phyloP scores from a whole-genome alignment of 2,329 filamentous ascomycete species.

The Colletotrichum sp. region DNA sequence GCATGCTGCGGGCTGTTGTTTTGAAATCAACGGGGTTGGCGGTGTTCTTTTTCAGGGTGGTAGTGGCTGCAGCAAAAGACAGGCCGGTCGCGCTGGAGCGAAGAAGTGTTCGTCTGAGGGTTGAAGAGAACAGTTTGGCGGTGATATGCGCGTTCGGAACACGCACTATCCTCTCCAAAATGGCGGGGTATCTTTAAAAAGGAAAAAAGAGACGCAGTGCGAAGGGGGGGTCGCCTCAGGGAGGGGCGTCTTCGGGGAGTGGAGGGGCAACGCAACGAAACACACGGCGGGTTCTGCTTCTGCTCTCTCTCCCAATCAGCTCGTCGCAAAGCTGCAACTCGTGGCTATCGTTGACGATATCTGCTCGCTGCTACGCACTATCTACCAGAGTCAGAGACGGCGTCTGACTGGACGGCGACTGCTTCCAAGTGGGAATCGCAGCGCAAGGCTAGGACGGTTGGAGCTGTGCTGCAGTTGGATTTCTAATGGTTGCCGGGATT shows the following conservation, averaged over 20 bases:
- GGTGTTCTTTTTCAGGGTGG: slow-evolving; percentile 62
- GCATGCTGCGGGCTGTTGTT: slow-evolving; percentile 71
- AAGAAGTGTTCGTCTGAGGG: slow-evolving; percentile 73
- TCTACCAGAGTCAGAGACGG: background rate
- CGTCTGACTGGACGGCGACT: slow-evolving; percentile 10
- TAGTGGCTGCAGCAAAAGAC: slow-evolving; percentile 72
- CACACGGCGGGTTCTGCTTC: background rate
- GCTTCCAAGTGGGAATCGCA: background rate
- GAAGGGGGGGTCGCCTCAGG: background rate
- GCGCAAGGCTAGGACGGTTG: background rate
- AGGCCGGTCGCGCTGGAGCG: slow-evolving; percentile 76
- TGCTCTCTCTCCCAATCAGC: slow-evolving; percentile 4
- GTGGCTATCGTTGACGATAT: slow-evolving; percentile 7
- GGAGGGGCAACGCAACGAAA: slow-evolving; percentile 11
- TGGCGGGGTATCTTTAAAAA: slow-evolving; percentile 20
- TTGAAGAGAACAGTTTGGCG: slow-evolving; percentile 87
- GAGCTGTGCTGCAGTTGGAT: background rate
- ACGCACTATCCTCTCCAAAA: slow-evolving; percentile 17
- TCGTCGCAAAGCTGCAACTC: background rate
- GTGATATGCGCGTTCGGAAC: slow-evolving; percentile 33
- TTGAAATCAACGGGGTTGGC: slow-evolving; percentile 39
- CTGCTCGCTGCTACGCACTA: background rate
- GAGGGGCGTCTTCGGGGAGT: background rate
- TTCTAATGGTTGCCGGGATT: slow-evolving; percentile 19
- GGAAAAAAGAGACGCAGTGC: slow-evolving; percentile 13